These are phyloP conservation scores for Neonectria sp. DNA, from an alignment of 2,329 filamentous ascomycete species.

Conservation along the genomic window DNA sequence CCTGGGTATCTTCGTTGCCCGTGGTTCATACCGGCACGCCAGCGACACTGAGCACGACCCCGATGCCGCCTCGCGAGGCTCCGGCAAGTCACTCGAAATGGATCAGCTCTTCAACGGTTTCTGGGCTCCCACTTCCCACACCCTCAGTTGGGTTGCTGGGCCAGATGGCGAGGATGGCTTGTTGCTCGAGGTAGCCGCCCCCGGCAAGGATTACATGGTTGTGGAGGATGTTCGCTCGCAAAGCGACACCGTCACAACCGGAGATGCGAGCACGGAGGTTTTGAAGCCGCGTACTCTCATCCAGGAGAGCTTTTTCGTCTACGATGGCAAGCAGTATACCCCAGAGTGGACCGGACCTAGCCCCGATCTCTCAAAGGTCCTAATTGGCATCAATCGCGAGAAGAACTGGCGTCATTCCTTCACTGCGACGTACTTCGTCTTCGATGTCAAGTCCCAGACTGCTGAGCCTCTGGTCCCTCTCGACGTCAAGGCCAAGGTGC, in stretches of 20 bases:
- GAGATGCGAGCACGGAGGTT: slow-evolving; percentile 49
- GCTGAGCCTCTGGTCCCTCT: slow-evolving; percentile 83
- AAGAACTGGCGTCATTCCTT: slow-evolving; percentile 93
- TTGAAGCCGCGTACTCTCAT: slow-evolving; percentile 80
- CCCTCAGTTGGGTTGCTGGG: slow-evolving; percentile 83
- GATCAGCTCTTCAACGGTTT: slow-evolving; percentile 77
- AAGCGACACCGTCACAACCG: slow-evolving; percentile 52
- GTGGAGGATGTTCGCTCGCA: slow-evolving; percentile 85
- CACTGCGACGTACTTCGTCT: slow-evolving; percentile 89
- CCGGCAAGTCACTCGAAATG: slow-evolving; percentile 80
- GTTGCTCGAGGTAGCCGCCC: slow-evolving; percentile 79
- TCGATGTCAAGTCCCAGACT: slow-evolving; percentile 86
- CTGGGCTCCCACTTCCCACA: slow-evolving; percentile 76
- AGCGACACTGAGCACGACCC: slow-evolving; percentile 78
- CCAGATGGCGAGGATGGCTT: slow-evolving; percentile 86
- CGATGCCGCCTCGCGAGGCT: slow-evolving; percentile 73
- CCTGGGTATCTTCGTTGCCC: slow-evolving; percentile 75
- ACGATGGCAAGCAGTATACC: slow-evolving; percentile 67
- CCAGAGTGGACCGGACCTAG: slow-evolving; percentile 81
- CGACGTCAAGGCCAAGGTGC: slow-evolving; percentile 76
- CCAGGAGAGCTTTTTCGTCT: slow-evolving; percentile 75
- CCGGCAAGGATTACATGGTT: slow-evolving; percentile 81
- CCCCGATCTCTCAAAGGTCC: slow-evolving; percentile 86
- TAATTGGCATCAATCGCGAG: slow-evolving; percentile 80
- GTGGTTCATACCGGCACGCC: slow-evolving; percentile 76